Base-by-base conservation (phyloP, 139 green algal genomes). In the Chlamydomonas eustigma region DNA sequence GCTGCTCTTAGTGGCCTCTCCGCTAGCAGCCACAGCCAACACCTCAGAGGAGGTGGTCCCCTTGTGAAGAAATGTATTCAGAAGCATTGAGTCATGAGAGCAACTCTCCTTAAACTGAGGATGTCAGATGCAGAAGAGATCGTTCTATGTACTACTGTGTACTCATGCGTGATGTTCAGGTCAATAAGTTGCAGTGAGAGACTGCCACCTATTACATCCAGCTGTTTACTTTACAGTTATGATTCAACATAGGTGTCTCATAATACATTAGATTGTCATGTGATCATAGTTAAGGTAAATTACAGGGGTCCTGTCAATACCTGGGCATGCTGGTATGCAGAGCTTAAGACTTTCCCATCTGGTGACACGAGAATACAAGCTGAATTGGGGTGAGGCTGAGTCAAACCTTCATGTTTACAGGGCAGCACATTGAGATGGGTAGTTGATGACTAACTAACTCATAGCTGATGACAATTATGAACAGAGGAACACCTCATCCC, bases 381-480 rank as follows among this genome's bases (percentile, higher is more conserved):
- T 63, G 83, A 76, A 50, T 97, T 94, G 25, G 92, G 92, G 79
- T 97, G 92, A 1, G 92, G 92, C 52, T 87, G 78, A 2, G 89
- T 94, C 5, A 87, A 30, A 1, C 87, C 90, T 85, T n/a, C n/a
- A n/a, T n/a, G n/a, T n/a, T n/a, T n/a, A n/a, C n/a, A n/a, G n/a
- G n/a, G 44, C 12, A 28, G 52, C 52, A 68, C 18, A 8, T 37
- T 22, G 12, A 68, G 52, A 4, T 31, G 22, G 12, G 52, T 4
- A 31, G 52, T 6, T 37, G 52, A 28, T 8, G 12, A 58, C 18
- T 58, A 28, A 58, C 44, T 58, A 18, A 18, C 44, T 28, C 44
- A 28, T 12, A 58, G 18, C 44, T 18, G 44, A 28, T 58, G 12
- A 58, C 12, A 58, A 58, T 12, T 18, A 58, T n/a, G n/a, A 58